Percentiles rank a stretch among this genome's conserved stretches.
Conservation (phyloP, 306 rosid genomes). For the Notholithocarpus densiflorus region DNA sequence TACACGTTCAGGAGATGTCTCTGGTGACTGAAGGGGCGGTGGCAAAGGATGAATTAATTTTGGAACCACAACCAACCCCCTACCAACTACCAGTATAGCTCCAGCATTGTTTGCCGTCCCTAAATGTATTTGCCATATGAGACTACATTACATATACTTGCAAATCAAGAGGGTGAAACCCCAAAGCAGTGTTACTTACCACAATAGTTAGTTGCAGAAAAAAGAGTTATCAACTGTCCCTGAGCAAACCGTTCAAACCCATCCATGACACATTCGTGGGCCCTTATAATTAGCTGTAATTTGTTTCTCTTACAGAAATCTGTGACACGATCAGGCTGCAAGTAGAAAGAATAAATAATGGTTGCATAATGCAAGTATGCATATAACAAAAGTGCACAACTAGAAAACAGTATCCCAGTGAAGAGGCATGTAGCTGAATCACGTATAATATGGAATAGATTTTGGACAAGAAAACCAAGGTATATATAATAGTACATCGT, state of each 20-base stretch:
- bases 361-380: conserved; percentile 9
- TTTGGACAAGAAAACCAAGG: not conserved
- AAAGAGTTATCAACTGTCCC: conserved; percentile 97
- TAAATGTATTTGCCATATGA: conserved; percentile 27
- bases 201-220: conserved; percentile 97
- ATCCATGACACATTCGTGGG: conserved; percentile 99
- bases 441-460: not conserved
- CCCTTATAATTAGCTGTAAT: conserved; percentile 92
- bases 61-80: conserved; percentile 99
- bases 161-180: conserved; percentile 2
- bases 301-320: conserved; percentile 97
- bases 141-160: conserved; percentile 16
- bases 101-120: conserved; percentile 99
- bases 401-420: not conserved
- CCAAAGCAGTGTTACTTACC: conserved; percentile 49
- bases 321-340: conserved; percentile 97
- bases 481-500: not conserved
- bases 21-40: conserved; percentile 96
- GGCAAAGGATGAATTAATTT: conserved; percentile 96
- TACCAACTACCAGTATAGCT: conserved; percentile 94
- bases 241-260: conserved; percentile 99
- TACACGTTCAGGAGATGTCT: conserved; percentile 91
- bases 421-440: not conserved
- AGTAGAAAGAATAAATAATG: conserved; percentile 18
- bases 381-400: not conserved